Percentiles rank a stretch among this genome's conserved stretches.
Evolutionary conservation across 2,329 filamentous ascomycete genomes (phyloP).

Genomic region (Torrubiellomyces zombiae): DNA sequence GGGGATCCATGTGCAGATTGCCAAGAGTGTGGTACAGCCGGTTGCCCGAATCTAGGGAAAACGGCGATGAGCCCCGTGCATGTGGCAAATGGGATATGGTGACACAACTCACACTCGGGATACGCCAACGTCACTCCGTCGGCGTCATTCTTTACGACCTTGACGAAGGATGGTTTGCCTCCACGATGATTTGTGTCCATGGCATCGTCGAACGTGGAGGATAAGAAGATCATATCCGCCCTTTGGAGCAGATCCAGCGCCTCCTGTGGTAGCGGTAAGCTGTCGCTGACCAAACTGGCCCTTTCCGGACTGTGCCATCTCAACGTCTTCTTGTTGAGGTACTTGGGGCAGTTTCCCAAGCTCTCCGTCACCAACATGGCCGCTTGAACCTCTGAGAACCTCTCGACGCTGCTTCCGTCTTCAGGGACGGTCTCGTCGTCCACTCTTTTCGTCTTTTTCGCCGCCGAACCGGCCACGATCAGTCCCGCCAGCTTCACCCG

Average conservation of each 20-base stretch:
- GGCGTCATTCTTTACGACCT: constrained; percentile 42
- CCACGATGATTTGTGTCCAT: constrained; percentile 82
- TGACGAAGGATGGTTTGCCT: constrained; percentile 56
- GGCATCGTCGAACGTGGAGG: constrained; percentile 43
- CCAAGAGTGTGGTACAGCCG: constrained; percentile 70
- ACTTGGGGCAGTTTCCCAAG: constrained; percentile 76
- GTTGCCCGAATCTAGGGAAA: constrained; percentile 49
- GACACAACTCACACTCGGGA: constrained; percentile 45
- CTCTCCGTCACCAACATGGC: constrained; percentile 55
- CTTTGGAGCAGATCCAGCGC: constrained; percentile 42
- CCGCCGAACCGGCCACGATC: constrained; percentile 43
- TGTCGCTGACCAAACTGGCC: constrained; percentile 28
- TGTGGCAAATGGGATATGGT: background rate
- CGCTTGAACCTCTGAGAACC: constrained; percentile 36
- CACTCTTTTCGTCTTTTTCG: too few relatives aligned
- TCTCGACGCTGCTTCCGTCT: constrained; percentile 13
- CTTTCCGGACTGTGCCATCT: constrained; percentile 23
- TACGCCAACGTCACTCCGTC: constrained; percentile 42
- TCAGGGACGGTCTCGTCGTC: constrained; percentile 19
- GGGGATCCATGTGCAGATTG: constrained; percentile 52
- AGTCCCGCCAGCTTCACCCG: constrained; percentile 58
- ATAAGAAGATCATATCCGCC: constrained; percentile 66
- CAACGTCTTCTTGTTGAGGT: constrained; percentile 60
- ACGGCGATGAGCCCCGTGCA: constrained; percentile 4
- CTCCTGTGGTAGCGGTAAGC: constrained; percentile 27